Percentiles rank a stretch among this genome's conserved stretches.
Evolutionary conservation across 2,329 filamentous ascomycete species (phyloP).

Genomic region (Aureobasidium sp.): DNA sequence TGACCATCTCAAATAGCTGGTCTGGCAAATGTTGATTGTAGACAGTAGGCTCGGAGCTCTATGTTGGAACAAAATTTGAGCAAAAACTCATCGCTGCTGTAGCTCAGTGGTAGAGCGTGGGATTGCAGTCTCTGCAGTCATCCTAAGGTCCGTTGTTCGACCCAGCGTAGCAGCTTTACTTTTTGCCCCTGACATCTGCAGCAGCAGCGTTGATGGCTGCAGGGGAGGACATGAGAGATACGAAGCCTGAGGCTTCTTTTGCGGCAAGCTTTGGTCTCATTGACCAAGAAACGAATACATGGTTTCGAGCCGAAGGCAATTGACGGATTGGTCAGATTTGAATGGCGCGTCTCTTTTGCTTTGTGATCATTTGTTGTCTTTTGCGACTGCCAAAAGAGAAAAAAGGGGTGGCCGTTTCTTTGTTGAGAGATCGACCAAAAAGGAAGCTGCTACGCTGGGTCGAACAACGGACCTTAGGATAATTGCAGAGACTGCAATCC

Average conservation of each 20-base stretch:
- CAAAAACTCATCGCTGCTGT: conserved; percentile 2
- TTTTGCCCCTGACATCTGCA: conserved; percentile 1
- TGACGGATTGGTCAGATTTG: neutral
- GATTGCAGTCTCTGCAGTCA: conserved; percentile 15
- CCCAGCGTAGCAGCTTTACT: conserved; percentile 14
- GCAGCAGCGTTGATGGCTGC: neutral
- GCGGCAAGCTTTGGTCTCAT: neutral
- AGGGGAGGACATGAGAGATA: neutral
- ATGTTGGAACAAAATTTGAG: neutral
- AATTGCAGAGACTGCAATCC: conserved; percentile 12
- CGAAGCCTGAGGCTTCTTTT: neutral
- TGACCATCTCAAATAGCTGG: too few relatives aligned
- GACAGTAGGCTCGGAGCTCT: rapidly evolving
- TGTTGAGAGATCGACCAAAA: neutral
- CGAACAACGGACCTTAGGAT: conserved; percentile 16
- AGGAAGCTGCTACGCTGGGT: conserved; percentile 15
- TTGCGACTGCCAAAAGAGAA: neutral
- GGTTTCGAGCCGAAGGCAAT: neutral
- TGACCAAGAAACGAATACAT: neutral
- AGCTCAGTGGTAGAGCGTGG: conserved; percentile 17
- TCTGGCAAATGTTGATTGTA: neutral
- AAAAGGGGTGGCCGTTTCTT: neutral
- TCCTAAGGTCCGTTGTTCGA: conserved; percentile 17
- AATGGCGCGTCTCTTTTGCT: neutral
- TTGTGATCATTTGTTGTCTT: neutral